Conservation (phyloP, 2,329 filamentous ascomycete species). For the Apiospora hydei region DNA sequence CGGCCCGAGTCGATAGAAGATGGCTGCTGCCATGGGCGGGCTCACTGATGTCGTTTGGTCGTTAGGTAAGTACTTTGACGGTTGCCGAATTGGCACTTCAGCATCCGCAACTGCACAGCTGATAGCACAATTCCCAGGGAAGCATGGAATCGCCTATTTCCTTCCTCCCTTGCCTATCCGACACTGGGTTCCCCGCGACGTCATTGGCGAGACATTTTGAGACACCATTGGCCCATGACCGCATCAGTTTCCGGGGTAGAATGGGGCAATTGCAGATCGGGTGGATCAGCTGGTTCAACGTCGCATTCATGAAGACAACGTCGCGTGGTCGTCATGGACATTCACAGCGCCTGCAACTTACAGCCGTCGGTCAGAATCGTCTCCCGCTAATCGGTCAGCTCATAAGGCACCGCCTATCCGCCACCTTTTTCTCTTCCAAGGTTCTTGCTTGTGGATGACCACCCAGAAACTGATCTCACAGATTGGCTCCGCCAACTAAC, state of each 20-base stretch:
- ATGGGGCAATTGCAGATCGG: neutral
- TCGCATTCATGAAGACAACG: neutral
- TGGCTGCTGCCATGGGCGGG: neutral
- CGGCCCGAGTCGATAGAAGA: neutral
- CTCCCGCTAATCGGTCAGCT: no score
- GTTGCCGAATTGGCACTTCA: neutral
- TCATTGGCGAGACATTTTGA: neutral
- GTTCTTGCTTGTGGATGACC: neutral
- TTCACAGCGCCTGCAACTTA: no score
- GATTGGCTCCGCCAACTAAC: neutral
- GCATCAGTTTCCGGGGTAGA: constrained; percentile 9
- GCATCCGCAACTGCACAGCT: neutral
- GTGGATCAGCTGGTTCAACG: constrained; percentile 5
- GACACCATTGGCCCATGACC: neutral
- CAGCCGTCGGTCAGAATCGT: no score
- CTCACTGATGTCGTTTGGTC: neutral
- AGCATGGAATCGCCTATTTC: neutral
- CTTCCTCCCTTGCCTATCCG: neutral
- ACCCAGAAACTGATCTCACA: neutral
- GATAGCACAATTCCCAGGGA: neutral
- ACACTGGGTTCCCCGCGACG: no score
- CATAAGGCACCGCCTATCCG: no score
- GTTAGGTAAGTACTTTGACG: neutral
- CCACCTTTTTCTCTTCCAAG: neutral
- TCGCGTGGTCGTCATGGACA: constrained; percentile 13